Conservation (phyloP, 1,284 basidiomycete genomes). For the Malassezia brasiliensis region DNA sequence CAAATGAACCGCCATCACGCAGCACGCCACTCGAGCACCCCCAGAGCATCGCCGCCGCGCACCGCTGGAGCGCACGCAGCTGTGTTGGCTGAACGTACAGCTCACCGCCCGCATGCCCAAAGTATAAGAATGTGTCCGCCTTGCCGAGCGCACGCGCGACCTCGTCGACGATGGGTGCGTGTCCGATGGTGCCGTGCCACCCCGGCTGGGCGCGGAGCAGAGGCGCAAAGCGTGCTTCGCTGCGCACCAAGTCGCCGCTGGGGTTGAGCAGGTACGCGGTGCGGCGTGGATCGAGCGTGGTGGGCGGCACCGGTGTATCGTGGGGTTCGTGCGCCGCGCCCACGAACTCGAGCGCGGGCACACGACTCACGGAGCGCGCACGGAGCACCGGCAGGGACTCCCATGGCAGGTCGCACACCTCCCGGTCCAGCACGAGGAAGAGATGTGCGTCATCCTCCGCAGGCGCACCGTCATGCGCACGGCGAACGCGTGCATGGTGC, state of each 20-base stretch:
- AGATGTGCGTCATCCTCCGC: conserved; percentile 56
- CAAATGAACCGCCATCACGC: conserved; percentile 83
- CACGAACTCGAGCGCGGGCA: conserved; percentile 80
- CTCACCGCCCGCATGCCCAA: conserved; percentile 91
- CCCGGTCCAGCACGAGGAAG: conserved; percentile 83
- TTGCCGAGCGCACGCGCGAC: conserved; percentile 26
- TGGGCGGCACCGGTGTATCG: conserved; percentile 15
- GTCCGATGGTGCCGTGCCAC: conserved; percentile 75
- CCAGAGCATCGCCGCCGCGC: conserved; percentile 94
- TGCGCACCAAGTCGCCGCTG: conserved; percentile 73
- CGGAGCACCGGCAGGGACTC: conserved; percentile 82
- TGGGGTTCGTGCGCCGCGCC: conserved; percentile 57
- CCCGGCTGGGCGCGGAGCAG: conserved; percentile 55
- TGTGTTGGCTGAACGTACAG: conserved; percentile 75
- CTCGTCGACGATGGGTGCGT: conserved; percentile 51
- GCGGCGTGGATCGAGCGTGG: conserved; percentile 25
- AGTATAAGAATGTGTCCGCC: conserved; percentile 57
- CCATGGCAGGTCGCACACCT: conserved; percentile 84
- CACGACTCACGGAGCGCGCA: conserved; percentile 74
- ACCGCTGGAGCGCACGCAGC: conserved; percentile 66
- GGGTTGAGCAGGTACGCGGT: conserved; percentile 85
- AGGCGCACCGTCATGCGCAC: conserved; percentile 22
- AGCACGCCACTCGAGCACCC: conserved; percentile 89
- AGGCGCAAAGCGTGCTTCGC: conserved; percentile 68
- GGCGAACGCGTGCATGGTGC: conserved; percentile 30